Percentiles rank a stretch among this genome's conserved stretches.
These are phyloP conservation scores for Phytophthora uliginosa DNA, from an alignment of 352 stramenopile genomes.

Conservation along the genomic window DNA sequence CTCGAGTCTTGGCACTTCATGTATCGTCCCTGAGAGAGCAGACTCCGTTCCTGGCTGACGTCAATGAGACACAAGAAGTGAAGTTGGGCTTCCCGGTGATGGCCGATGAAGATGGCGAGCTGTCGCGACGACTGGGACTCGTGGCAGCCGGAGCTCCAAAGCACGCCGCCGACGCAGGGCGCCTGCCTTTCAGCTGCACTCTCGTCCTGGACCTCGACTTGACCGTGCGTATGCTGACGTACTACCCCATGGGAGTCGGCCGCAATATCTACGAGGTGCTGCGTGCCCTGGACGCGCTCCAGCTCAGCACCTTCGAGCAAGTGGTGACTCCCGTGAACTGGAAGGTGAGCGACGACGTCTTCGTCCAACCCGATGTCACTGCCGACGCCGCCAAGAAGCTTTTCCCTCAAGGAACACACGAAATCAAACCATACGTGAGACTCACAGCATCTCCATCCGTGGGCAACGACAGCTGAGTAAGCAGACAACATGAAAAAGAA, in stretches of 20 bases:
- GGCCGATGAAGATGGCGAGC: conserved; percentile 70
- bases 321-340: conserved; percentile 87
- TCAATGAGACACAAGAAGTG: conserved; percentile 87
- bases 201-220: conserved; percentile 82
- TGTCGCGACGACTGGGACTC: conserved; percentile 71
- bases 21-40: conserved; percentile 45
- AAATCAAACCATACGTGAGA: conserved; percentile 85
- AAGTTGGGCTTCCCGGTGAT: conserved; percentile 81
- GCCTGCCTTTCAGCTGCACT: conserved; percentile 72
- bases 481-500: conserved; percentile 9
- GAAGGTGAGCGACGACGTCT: conserved; percentile 90
- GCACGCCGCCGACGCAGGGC: conserved; percentile 59
- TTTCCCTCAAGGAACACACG: conserved; percentile 85
- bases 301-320: conserved; percentile 80
- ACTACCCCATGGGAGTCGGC: conserved; percentile 76
- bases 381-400: conserved; percentile 78
- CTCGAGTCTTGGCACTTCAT: conserved; percentile 60
- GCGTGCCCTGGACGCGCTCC: conserved; percentile 72
- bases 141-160: conserved; percentile 52
- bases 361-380: conserved; percentile 77
- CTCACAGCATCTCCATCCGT: conserved; percentile 80
- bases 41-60: conserved; percentile 68
- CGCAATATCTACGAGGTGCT: conserved; percentile 89
- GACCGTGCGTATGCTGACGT: conserved; percentile 67
- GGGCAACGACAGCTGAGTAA: conserved; percentile 54